Conservation (phyloP, 805 yeast species). For the Zygoascus biomembranicola region DNA sequence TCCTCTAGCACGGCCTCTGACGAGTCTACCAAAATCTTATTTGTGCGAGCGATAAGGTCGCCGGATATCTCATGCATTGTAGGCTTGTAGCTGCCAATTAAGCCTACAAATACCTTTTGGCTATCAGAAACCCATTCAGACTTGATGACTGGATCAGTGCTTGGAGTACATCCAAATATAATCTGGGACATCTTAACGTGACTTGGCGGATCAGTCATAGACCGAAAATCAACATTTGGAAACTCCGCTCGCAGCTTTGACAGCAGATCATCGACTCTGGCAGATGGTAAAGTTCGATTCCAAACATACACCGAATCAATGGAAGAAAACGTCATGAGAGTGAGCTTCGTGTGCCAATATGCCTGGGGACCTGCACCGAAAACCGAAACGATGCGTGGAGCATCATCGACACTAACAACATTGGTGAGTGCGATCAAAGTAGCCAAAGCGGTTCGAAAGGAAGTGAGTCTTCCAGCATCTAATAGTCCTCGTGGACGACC, state of each 20-base stretch:
- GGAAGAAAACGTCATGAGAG: neutral
- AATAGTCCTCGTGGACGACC: constrained; percentile 2
- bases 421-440: neutral
- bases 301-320: constrained; percentile 1
- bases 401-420: neutral
- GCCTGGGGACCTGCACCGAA: constrained; percentile 7
- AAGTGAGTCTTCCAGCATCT: constrained; percentile 4
- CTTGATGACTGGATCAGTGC: constrained; percentile 7
- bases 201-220: neutral
- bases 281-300: constrained; percentile 2
- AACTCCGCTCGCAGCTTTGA: neutral
- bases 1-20: constrained; percentile 6
- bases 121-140: neutral
- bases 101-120: neutral
- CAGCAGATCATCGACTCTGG: neutral
- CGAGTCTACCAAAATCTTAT: constrained; percentile 5
- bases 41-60: neutral
- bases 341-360: constrained; percentile 6
- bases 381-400: neutral
- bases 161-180: constrained; percentile 6
- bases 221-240: neutral
- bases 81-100: constrained; percentile 9
- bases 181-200: neutral
- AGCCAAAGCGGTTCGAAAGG: constrained; percentile 10
- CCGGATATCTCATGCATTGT: constrained; percentile 8